Percentiles rank a stretch among this genome's conserved stretches.
Evolutionary conservation across 2,329 filamentous ascomycete species (phyloP).

Genomic region (Paradendryphiella salina): DNA sequence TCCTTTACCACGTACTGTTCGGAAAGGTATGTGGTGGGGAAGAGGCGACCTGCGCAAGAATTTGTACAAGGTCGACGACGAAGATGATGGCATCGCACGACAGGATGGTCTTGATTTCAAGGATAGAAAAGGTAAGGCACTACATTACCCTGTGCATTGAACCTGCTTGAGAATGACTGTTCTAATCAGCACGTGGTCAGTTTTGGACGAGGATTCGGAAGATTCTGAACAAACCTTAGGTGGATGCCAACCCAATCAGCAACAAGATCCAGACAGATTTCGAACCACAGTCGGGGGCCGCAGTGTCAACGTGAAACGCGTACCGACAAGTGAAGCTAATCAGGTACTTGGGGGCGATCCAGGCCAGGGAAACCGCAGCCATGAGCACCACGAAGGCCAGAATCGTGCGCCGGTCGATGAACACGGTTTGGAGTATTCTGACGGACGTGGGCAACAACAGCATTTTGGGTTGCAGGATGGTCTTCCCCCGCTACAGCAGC

Average conservation of each 20-base stretch:
- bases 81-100: constrained; percentile 21
- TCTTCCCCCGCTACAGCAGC: constrained; percentile 45
- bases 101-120: constrained; percentile 23
- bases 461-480: constrained; percentile 53
- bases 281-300: constrained; percentile 19
- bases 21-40: constrained; percentile 56
- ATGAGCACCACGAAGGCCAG: constrained; percentile 13
- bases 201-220: constrained; percentile 17
- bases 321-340: constrained; percentile 16
- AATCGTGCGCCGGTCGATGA: constrained; percentile 30
- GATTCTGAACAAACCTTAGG: constrained; percentile 16
- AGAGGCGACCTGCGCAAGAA: constrained; percentile 51
- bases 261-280: constrained; percentile 8
- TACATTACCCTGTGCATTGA: background rate
- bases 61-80: constrained; percentile 23
- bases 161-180: background rate
- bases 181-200: constrained; percentile 9
- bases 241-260: background rate
- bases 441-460: constrained; percentile 14
- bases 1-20: constrained; percentile 58
- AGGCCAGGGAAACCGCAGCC: background rate
- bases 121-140: constrained; percentile 19
- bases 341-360: constrained; percentile 6
- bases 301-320: constrained; percentile 20
- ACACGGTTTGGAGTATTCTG: constrained; percentile 24